Base-by-base conservation (phyloP, 2,329 filamentous ascomycete species). In the Neodidymelliopsis sp. region DNA sequence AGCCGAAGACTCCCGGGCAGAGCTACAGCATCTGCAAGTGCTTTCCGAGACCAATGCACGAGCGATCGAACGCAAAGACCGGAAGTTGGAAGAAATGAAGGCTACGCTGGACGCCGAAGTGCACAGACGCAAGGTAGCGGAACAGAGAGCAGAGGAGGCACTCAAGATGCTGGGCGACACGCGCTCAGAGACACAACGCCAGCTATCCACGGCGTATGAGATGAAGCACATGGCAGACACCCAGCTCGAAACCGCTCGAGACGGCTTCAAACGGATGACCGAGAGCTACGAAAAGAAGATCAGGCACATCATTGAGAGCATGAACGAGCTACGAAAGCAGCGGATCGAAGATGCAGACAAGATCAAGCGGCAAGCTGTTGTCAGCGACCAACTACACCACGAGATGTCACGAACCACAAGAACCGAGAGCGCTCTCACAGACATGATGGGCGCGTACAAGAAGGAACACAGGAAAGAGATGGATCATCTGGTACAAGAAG, bases 1-100 rank as follows among this genome's bases (percentile, higher is more conserved):
- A 72, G 86, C 90, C 76, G 86, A 89, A 50, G 81, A 84, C 33
- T 78, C 87, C 59, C 75, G 84, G 23, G 80, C 80, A 36, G 87
- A 91, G 60, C 88, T 89, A 65, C 87, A 91, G 63, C 82, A 83
- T 56, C 80, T 85, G 6, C 77, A 89, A 53, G 79, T 90, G 41
- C 85, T 90, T 59, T 85, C 85, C 48, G 85, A 82, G 61, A 84
- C 90, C 44, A 89, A 88, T 59, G 87, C 87, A 68, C 84, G 85
- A 11, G 75, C 90, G 6, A 78, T 92, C 20, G 82, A 85, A 48
- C 80, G 88, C 48, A 89, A 89, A 65, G 88, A 91, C 65, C 82
- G 89, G 10, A 89, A 90, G 68, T 82, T 91, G 30, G 86, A 89
- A 56, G 83, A 85, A 33, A 71, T 91, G 50, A 85, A 86, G 60